A percentile compares a stretch with the other conserved stretches of the same genome.
phyloP scores from a whole-genome alignment of 1,284 basidiomycete species.

The Jaminaea rosea region DNA sequence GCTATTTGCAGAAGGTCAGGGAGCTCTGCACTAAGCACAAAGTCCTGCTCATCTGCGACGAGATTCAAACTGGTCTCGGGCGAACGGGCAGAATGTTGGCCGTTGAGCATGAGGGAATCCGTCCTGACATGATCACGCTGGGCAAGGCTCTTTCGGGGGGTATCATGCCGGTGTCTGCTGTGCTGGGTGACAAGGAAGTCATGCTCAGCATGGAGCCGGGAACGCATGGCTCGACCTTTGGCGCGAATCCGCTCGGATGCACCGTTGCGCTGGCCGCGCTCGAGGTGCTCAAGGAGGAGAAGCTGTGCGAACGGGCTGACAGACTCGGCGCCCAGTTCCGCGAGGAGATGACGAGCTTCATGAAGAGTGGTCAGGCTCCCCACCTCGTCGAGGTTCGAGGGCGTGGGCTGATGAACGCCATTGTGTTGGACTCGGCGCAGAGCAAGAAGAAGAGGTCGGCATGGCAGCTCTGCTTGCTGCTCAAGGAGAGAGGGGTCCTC shows the following conservation, averaged over 20 bases:
- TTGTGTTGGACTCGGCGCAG: slow-evolving; percentile 80
- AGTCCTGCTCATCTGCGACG: slow-evolving; percentile 88
- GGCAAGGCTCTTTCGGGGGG: slow-evolving; percentile 95
- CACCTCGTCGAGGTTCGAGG: slow-evolving; percentile 68
- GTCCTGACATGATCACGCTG: slow-evolving; percentile 84
- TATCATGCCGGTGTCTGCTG: slow-evolving; percentile 92
- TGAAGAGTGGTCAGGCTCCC: slow-evolving; percentile 49
- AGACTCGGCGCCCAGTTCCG: slow-evolving; percentile 69
- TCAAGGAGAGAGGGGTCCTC: slow-evolving; percentile 80
- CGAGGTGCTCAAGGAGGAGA: slow-evolving; percentile 76
- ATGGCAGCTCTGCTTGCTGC: slow-evolving; percentile 87
- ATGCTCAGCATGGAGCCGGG: slow-evolving; percentile 96
- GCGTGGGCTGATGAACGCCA: slow-evolving; percentile 79
- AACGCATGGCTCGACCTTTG: slow-evolving; percentile 81
- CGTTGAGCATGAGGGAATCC: slow-evolving; percentile 68
- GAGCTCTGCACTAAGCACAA: slow-evolving; percentile 87
- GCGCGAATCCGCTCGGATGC: slow-evolving; percentile 84
- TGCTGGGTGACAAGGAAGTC: slow-evolving; percentile 75
- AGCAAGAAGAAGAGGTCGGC: slow-evolving; percentile 70
- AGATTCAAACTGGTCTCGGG: slow-evolving; percentile 70
- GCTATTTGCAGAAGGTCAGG: slow-evolving; percentile 70
- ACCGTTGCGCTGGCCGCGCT: slow-evolving; percentile 88
- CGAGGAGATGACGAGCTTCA: slow-evolving; percentile 17
- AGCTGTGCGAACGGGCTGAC: slow-evolving; percentile 69
- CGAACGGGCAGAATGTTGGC: slow-evolving; percentile 50